Base-by-base conservation (phyloP, 2,329 filamentous ascomycete species). In the Remersonia thermophila region DNA sequence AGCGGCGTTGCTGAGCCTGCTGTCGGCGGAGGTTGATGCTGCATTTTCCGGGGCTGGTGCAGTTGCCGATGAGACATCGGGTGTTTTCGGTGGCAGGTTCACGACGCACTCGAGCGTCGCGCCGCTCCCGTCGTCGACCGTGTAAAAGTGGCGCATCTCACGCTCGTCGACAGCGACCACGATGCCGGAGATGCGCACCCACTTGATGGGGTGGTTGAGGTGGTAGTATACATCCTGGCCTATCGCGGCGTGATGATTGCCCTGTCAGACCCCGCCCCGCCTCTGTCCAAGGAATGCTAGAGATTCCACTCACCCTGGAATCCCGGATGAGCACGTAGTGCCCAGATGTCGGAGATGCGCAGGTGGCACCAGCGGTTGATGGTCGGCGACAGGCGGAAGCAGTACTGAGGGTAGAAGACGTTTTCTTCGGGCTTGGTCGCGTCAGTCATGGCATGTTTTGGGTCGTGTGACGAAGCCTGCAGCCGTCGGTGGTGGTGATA, bases 181-280 rank as follows among this genome's bases (percentile, higher is more conserved):
- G 7, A 85, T 57, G 20, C 83, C 83, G 7, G 76, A 69, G 23
- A 87, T 56, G 42, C 78, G 76, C 36, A 83, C 71, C 72, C 78
- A 87, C 66, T 76, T 74, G 47, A 89, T 74, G 0, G 83, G 83
- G 46, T 87, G 75, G 55, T 86, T 87, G 33, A 66, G 57, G 59
- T 77, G 67, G 56, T 86, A 85, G 52, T 67, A 78, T 25, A 78
- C 62, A 44, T 68, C 60, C 49, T 73, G 68, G 33, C 65, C 69
- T 63, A 36, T 1, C 11, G 7, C 31, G 7, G 11, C n/a, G 7
- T 18, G 11, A 23, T n/a, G n/a, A n/a, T n/a, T n/a, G n/a, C n/a
- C n/a, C n/a, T n/a, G n/a, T n/a, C n/a, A n/a, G n/a, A n/a, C n/a
- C n/a, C n/a, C n/a, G n/a, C n/a, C n/a, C n/a, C n/a, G n/a, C n/a